phyloP scores from a whole-genome alignment of 768 basidiomycete genomes.

The Calocera cornea region DNA sequence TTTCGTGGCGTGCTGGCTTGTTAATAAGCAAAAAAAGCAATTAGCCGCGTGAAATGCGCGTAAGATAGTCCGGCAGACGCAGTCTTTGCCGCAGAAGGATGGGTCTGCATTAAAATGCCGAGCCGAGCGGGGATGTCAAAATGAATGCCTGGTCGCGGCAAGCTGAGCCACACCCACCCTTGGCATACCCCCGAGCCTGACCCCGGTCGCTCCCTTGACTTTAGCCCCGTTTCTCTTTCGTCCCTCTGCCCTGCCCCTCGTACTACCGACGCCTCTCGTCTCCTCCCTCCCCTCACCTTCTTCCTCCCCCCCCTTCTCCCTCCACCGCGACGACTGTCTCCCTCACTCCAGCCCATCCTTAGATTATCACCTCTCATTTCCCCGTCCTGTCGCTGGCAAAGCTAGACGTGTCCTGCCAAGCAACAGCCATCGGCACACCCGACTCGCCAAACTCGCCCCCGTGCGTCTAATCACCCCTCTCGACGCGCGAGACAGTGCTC shows the following conservation, averaged over 20 bases:
- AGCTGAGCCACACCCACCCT: not conserved
- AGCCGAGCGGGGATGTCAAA: conserved; percentile 5
- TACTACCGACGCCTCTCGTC: not conserved
- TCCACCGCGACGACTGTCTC: not conserved
- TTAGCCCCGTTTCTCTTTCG: conserved; percentile 4
- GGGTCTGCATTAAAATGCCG: not conserved
- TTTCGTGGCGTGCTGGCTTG: not conserved
- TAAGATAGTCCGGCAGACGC: not conserved
- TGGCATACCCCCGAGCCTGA: not conserved
- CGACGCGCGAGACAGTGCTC: not conserved
- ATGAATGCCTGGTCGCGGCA: not conserved
- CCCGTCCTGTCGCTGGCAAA: not conserved
- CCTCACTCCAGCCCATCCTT: conserved; percentile 3
- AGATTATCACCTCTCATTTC: not conserved
- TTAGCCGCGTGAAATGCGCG: not conserved
- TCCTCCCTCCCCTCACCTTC: not conserved
- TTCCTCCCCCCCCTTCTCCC: not conserved
- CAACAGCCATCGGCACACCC: not conserved
- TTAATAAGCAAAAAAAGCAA: not conserved
- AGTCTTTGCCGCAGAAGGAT: not conserved
- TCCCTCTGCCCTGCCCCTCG: not conserved
- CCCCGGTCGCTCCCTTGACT: not conserved
- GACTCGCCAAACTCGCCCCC: not conserved
- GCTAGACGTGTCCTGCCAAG: not conserved
- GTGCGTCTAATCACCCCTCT: not conserved